Conservation (phyloP, 179 eudicot genomes). For the Spergularia azorica region DNA sequence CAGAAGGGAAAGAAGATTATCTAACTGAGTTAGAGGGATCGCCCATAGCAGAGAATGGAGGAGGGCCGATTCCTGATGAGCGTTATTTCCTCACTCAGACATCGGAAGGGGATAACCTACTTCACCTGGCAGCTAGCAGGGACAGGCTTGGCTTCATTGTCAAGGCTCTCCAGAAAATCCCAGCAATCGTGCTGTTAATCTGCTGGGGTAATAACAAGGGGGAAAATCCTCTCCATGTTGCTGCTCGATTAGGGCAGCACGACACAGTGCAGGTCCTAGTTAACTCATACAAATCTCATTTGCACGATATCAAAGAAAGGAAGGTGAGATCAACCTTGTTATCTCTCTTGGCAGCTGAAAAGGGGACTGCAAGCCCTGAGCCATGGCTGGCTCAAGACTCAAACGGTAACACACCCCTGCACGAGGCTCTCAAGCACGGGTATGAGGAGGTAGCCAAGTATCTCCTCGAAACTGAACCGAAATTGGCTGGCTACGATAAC, state of each 20-base stretch:
- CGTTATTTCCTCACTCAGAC: constrained; percentile 36
- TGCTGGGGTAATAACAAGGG: constrained; percentile 34
- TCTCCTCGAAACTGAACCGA: constrained; percentile 36
- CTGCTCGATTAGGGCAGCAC: constrained; percentile 35
- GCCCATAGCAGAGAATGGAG: constrained; percentile 15
- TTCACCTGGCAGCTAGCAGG: constrained; percentile 41
- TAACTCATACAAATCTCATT: constrained; percentile 33
- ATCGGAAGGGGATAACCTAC: constrained; percentile 38
- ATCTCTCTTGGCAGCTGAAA: constrained; percentile 33
- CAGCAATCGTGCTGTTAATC: constrained; percentile 35
- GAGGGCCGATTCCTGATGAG: constrained; percentile 22
- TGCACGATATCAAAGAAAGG: constrained; percentile 32
- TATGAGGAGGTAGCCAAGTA: constrained; percentile 37
- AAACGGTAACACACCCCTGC: constrained; percentile 45
- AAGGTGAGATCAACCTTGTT: constrained; percentile 34
- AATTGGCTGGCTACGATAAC: constrained; percentile 34
- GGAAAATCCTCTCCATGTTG: constrained; percentile 45
- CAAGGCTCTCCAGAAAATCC: constrained; percentile 38
- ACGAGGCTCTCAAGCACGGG: constrained; percentile 37
- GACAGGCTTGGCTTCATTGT: constrained; percentile 31
- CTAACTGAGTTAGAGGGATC: constrained; percentile 20
- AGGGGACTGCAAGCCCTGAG: constrained; percentile 31
- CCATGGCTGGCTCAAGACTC: constrained; percentile 48
- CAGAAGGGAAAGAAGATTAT: constrained; percentile 35
- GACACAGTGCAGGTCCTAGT: constrained; percentile 32